These are phyloP conservation scores for Houttuynia cordata DNA, from an alignment of 164 flowering plant species.

Conservation along the genomic window DNA sequence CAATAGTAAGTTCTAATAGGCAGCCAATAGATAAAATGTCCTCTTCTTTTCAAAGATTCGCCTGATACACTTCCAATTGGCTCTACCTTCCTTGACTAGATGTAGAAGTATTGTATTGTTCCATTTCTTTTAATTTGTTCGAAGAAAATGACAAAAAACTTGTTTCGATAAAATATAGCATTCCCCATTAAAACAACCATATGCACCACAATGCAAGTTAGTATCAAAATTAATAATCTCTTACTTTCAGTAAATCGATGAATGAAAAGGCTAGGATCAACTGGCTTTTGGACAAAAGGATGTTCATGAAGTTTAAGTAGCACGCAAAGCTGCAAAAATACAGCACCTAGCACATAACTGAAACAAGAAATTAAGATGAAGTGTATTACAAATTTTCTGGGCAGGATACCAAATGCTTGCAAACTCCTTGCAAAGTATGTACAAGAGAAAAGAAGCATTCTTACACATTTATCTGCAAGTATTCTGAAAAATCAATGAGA, in stretches of 20 bases:
- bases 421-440: too few species aligned
- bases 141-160: too few species aligned
- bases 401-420: background rate
- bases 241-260: slow-evolving; percentile 56
- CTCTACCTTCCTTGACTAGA: background rate
- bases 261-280: slow-evolving; percentile 89
- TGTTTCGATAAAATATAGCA: background rate
- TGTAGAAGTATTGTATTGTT: too few species aligned
- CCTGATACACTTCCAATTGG: too few species aligned
- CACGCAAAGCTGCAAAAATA: slow-evolving; percentile 83
- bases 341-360: slow-evolving; percentile 91
- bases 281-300: slow-evolving; percentile 56
- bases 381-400: background rate
- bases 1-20: background rate
- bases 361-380: slow-evolving; percentile 6
- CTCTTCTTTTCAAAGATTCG: background rate
- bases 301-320: slow-evolving; percentile 54
- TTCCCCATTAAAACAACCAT: too few species aligned
- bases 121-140: too few species aligned
- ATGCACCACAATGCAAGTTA: too few species aligned
- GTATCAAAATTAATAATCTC: background rate
- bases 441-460: slow-evolving; percentile 7
- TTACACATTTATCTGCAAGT: slow-evolving; percentile 67
- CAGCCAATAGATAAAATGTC: background rate
- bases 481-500: slow-evolving; percentile 81